These are phyloP conservation scores for Mortierella sp. DNA, from an alignment of 371 early-diverging fungal species.

Conservation along the genomic window DNA sequence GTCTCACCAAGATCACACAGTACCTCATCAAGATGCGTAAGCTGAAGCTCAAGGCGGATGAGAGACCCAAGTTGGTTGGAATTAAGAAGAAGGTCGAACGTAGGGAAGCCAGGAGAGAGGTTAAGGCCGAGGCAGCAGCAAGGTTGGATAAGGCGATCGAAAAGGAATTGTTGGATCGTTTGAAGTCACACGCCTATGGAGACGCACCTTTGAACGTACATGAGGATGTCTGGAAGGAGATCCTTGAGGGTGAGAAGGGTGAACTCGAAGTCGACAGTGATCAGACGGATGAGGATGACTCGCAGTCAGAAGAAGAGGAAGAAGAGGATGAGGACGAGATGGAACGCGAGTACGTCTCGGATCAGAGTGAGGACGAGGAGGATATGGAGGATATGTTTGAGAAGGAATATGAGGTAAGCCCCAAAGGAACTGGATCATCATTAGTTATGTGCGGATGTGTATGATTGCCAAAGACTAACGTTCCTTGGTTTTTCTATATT, in stretches of 20 bases:
- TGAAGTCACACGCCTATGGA: conserved; percentile 93
- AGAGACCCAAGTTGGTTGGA: conserved; percentile 83
- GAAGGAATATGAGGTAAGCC: conserved; percentile 55
- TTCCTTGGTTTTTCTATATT: neutral
- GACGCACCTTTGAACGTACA: conserved; percentile 94
- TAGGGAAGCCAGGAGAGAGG: conserved; percentile 92
- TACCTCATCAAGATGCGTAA: conserved; percentile 96
- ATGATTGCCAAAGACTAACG: neutral
- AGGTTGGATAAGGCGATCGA: conserved; percentile 96
- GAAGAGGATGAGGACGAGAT: conserved; percentile 67
- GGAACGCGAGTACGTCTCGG: conserved; percentile 61
- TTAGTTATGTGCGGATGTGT: no score
- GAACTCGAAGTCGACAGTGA: conserved; percentile 79
- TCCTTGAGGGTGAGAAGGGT: conserved; percentile 70
- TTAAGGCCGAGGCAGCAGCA: conserved; percentile 94
- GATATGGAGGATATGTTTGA: conserved; percentile 61
- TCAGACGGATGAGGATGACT: conserved; percentile 73
- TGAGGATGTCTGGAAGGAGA: conserved; percentile 87
- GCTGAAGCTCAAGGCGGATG: conserved; percentile 86
- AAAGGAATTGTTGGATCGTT: conserved; percentile 96
- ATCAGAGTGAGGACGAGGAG: conserved; percentile 58
- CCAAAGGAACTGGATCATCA: no score
- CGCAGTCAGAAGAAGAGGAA: conserved; percentile 65
- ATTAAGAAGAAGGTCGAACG: conserved; percentile 96
- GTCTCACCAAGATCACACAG: conserved; percentile 97